Percentiles rank a stretch among this genome's conserved stretches.
Conservation (phyloP, 2,329 filamentous ascomycete species). For the Teratosphaeria viscida region DNA sequence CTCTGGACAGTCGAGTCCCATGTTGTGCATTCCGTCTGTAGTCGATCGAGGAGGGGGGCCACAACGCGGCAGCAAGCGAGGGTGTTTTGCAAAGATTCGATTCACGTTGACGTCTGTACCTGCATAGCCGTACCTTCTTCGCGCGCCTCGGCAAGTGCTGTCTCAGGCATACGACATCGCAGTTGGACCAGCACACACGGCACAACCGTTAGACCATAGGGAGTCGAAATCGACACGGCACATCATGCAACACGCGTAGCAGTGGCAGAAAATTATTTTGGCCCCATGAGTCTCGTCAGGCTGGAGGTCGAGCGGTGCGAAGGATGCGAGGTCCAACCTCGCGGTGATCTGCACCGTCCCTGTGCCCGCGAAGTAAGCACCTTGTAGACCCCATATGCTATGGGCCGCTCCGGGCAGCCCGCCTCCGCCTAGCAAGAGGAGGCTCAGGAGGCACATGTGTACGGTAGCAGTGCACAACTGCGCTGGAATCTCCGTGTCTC, state of each 20-base stretch:
- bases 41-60: no score
- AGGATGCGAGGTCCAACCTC: background rate
- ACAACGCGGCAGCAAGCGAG: background rate
- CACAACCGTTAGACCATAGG: background rate
- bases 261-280: background rate
- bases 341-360: background rate
- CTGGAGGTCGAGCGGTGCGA: background rate
- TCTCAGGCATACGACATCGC: background rate
- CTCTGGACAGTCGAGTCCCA: background rate
- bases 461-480: background rate
- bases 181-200: background rate
- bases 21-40: background rate
- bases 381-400: background rate
- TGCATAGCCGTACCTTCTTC: background rate
- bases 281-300: background rate
- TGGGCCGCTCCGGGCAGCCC: background rate
- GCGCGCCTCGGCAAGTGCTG: background rate
- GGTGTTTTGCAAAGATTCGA: background rate
- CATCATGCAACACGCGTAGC: background rate
- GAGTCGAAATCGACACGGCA: background rate
- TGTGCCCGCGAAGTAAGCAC: background rate
- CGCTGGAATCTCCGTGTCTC: background rate
- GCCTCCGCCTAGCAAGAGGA: background rate
- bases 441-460: background rate
- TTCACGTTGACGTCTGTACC: background rate